Evolutionary conservation across 2,329 filamentous ascomycete genomes (phyloP).

Genomic region (Talaromyces piceae): DNA sequence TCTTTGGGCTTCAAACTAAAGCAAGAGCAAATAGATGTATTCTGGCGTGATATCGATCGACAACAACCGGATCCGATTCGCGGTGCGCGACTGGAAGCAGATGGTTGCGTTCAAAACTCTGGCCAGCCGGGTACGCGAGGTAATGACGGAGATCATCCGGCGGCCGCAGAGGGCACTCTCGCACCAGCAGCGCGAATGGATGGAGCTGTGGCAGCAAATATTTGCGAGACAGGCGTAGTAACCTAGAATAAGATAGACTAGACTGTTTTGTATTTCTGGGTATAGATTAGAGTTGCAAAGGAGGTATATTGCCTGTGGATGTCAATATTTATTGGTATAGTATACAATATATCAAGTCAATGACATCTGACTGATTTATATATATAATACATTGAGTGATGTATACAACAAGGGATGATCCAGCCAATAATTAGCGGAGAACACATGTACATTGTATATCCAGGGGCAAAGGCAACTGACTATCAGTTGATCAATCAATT

Average conservation of each 20-base stretch:
- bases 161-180: conserved; percentile 38
- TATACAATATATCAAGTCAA: too few relatives aligned
- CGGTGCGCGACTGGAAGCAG: conserved; percentile 79
- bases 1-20: not conserved
- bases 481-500: not conserved
- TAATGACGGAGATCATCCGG: conserved; percentile 61
- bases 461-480: too few relatives aligned
- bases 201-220: conserved; percentile 65
- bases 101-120: conserved; percentile 83
- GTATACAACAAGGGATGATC: too few relatives aligned
- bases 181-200: conserved; percentile 63
- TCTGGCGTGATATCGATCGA: conserved; percentile 81
- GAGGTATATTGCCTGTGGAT: too few relatives aligned
- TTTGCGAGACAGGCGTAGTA: conserved; percentile 38
- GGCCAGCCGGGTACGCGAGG: conserved; percentile 64
- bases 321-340: too few relatives aligned
- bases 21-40: conserved; percentile 54
- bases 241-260: not conserved
- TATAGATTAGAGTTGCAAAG: too few relatives aligned
- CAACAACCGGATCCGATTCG: conserved; percentile 77
- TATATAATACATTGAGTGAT: too few relatives aligned
- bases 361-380: too few relatives aligned
- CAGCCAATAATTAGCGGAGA: too few relatives aligned
- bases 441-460: too few relatives aligned
- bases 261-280: not conserved